phyloP scores from a whole-genome alignment of 441 rosid genomes.

The Syzygium malaccense region DNA sequence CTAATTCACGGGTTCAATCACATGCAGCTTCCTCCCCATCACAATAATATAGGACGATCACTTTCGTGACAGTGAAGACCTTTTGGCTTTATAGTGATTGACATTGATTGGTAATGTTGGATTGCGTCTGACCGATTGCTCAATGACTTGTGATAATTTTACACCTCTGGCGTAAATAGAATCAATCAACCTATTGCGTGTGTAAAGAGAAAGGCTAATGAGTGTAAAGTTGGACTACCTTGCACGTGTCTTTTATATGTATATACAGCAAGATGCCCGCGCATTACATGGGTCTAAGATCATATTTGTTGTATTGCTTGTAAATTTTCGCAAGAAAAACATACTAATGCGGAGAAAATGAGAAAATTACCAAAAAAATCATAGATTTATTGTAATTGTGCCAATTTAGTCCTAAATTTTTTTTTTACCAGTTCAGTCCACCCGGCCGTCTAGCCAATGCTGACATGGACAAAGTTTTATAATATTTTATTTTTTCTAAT shows the following conservation, averaged over 20 bases:
- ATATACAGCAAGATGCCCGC: not conserved
- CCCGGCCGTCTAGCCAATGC: accelerated
- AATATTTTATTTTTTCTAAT: too few species aligned
- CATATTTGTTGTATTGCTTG: not conserved
- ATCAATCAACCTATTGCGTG: not conserved
- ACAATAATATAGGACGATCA: not conserved
- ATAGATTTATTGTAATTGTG: too few species aligned
- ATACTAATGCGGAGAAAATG: not conserved
- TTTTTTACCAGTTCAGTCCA: too few species aligned
- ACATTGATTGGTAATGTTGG: not conserved
- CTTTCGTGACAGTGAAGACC: not conserved
- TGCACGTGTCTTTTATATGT: not conserved
- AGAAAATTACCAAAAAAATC: too few species aligned
- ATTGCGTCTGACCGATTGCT: not conserved
- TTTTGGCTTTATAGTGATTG: not conserved
- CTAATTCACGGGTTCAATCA: not conserved
- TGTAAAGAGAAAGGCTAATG: not conserved
- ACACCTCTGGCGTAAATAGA: not conserved
- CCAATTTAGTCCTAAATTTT: too few species aligned
- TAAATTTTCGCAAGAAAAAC: not conserved
- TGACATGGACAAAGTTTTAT: too few species aligned
- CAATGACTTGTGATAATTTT: not conserved
- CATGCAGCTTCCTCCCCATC: not conserved
- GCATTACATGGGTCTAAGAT: not conserved
- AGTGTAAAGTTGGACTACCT: not conserved